Evolutionary conservation across 75 land plant genomes (phyloP).

Genomic region (Chamaecyparis obtusa): DNA sequence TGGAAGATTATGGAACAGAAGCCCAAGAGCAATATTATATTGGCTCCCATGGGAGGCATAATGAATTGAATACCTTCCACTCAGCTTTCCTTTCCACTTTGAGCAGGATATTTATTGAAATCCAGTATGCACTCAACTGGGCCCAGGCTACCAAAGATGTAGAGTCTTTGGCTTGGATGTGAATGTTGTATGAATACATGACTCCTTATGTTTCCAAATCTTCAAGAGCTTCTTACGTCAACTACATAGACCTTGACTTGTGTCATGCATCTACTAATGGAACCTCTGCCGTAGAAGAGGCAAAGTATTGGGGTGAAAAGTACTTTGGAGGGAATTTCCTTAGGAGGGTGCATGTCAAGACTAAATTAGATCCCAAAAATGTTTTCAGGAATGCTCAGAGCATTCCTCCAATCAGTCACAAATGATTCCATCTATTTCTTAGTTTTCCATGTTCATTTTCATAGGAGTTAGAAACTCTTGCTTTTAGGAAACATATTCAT

Average conservation of each 20-base stretch:
- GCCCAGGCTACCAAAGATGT: background rate
- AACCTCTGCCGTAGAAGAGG: no score
- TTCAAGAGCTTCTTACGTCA: no score
- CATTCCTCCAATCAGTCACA: background rate
- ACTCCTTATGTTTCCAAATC: no score
- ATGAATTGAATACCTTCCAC: background rate
- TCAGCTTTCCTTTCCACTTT: background rate
- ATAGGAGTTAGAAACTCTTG: no score
- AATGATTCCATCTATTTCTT: no score
- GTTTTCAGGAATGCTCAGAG: conserved; percentile 18
- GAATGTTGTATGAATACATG: no score
- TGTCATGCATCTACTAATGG: no score
- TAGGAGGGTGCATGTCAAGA: conserved; percentile 9
- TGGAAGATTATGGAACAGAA: background rate
- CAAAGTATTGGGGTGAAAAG: conserved; percentile 11
- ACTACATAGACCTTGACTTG: no score
- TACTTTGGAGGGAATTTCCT: conserved; percentile 11
- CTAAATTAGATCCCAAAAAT: conserved; percentile 11
- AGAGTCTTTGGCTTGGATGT: background rate
- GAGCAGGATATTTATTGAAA: background rate
- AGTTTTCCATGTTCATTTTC: no score
- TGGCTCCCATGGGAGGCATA: conserved; percentile 14
- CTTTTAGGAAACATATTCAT: no score
- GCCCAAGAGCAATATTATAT: background rate
- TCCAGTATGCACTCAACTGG: conserved; percentile 8